These are phyloP conservation scores for Pneumocystis sp. DNA, from an alignment of 1,139 yeast genomes.

Conservation along the genomic window DNA sequence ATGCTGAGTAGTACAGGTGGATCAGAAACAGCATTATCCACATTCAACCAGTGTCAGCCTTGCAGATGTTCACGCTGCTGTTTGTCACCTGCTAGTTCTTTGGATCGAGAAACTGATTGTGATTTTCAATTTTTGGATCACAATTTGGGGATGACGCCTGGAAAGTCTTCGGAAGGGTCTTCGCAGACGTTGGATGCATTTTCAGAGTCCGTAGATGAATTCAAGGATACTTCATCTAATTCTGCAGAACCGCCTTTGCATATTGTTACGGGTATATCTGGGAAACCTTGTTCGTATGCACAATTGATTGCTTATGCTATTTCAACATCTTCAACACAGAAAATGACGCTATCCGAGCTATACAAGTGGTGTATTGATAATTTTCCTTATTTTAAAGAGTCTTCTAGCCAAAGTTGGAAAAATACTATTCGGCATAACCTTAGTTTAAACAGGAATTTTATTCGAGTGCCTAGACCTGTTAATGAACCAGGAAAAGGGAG, in stretches of 20 bases:
- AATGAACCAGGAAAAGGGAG: conserved; percentile 48
- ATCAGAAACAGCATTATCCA: too few relatives aligned
- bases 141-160: too few relatives aligned
- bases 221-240: too few relatives aligned
- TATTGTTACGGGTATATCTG: conserved; percentile 6
- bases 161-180: too few relatives aligned
- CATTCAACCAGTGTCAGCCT: too few relatives aligned
- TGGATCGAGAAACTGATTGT: too few relatives aligned
- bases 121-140: too few relatives aligned
- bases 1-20: too few relatives aligned
- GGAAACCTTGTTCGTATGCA: conserved; percentile 9
- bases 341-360: conserved; percentile 68
- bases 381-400: conserved; percentile 81
- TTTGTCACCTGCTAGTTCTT: too few relatives aligned
- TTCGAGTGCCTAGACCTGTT: conserved; percentile 55
- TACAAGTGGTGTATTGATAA: conserved; percentile 72
- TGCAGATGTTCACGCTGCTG: too few relatives aligned
- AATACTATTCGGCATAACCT: conserved; percentile 83
- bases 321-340: conserved; percentile 36
- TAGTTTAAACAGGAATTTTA: conserved; percentile 69
- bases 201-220: too few relatives aligned
- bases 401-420: conserved; percentile 98
- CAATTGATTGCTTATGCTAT: conserved; percentile 8
- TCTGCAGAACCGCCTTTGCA: neutral
- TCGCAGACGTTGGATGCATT: too few relatives aligned